These are phyloP conservation scores for Fistulinella prunicolor DNA, from an alignment of 768 basidiomycete species.

Conservation along the genomic window DNA sequence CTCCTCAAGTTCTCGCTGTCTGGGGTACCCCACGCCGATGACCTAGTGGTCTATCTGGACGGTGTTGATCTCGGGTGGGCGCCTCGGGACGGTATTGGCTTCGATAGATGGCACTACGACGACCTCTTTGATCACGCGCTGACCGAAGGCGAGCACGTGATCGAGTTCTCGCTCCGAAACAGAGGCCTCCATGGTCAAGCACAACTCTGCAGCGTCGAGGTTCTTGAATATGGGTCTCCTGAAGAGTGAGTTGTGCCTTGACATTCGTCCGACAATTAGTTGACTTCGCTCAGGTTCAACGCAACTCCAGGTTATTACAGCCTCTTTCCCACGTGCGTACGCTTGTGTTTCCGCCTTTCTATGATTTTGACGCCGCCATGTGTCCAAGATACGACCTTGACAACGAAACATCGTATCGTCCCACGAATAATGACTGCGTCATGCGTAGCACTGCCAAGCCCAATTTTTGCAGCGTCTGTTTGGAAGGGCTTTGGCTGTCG, in stretches of 20 bases:
- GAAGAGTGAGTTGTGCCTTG: constrained; percentile 46
- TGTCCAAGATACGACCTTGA: constrained; percentile 47
- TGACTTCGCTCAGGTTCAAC: constrained; percentile 49
- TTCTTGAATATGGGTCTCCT: constrained; percentile 67
- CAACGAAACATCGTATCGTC: constrained; percentile 71
- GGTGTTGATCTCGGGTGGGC: constrained; percentile 58
- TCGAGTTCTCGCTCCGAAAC: constrained; percentile 57
- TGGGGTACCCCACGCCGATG: constrained; percentile 53
- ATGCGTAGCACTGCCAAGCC: constrained; percentile 72
- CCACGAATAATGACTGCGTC: constrained; percentile 79
- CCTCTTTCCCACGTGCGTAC: constrained; percentile 68
- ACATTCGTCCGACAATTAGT: neutral
- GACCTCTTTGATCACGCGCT: constrained; percentile 43
- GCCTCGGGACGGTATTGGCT: constrained; percentile 47
- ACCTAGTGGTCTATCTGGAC: constrained; percentile 60
- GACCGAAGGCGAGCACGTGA: constrained; percentile 49
- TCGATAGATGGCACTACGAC: constrained; percentile 79
- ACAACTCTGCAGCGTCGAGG: constrained; percentile 75
- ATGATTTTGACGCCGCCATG: neutral
- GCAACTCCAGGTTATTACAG: constrained; percentile 56
- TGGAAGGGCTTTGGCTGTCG: constrained; percentile 70
- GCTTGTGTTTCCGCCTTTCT: neutral
- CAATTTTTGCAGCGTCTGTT: constrained; percentile 72
- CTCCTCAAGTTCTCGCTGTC: constrained; percentile 71
- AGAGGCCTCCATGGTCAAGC: constrained; percentile 48